Percentiles rank a stretch among this genome's conserved stretches.
phyloP scores from a whole-genome alignment of 495 filamentous ascomycete genomes.

The Neurospora intermedia region DNA sequence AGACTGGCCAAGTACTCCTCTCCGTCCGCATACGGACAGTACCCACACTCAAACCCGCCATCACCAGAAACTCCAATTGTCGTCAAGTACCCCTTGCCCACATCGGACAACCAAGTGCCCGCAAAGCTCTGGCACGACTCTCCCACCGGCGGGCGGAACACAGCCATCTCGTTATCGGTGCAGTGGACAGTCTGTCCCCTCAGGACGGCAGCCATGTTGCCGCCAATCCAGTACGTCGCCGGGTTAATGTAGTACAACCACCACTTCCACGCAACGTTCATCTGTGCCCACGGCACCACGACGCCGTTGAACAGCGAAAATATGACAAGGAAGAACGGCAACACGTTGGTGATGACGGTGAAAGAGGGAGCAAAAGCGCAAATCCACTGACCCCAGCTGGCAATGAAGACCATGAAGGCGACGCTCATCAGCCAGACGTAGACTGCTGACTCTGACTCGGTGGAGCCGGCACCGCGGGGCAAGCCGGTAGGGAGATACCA shows the following conservation, averaged over 20 bases:
- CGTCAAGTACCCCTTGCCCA: slow-evolving; percentile 45
- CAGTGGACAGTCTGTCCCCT: slow-evolving; percentile 47
- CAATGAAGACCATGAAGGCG: slow-evolving; percentile 71
- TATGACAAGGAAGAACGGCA: slow-evolving; percentile 72
- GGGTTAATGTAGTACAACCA: slow-evolving; percentile 65
- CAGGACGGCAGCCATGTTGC: slow-evolving; percentile 55
- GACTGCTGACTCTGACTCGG: slow-evolving; percentile 51
- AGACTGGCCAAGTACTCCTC: slow-evolving; percentile 57
- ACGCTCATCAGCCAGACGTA: slow-evolving; percentile 80
- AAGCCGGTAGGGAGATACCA: slow-evolving; percentile 78
- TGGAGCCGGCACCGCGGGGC: slow-evolving; percentile 22
- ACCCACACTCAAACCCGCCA: slow-evolving; percentile 49
- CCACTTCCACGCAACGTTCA: slow-evolving; percentile 67
- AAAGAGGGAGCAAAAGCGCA: slow-evolving; percentile 70
- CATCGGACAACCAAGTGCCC: slow-evolving; percentile 37
- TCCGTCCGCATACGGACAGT: slow-evolving; percentile 59
- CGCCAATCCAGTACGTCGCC: slow-evolving; percentile 61
- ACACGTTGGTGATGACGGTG: slow-evolving; percentile 66
- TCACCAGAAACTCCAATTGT: slow-evolving; percentile 4
- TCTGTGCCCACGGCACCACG: slow-evolving; percentile 46
- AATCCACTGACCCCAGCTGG: slow-evolving; percentile 77
- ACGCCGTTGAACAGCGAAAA: slow-evolving; percentile 69
- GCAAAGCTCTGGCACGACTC: slow-evolving; percentile 54
- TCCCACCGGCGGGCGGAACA: slow-evolving; percentile 53
- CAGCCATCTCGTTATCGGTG: slow-evolving; percentile 46